Base-by-base conservation (phyloP, 208 protist genomes). In the Vickermania spadyakhi region DNA sequence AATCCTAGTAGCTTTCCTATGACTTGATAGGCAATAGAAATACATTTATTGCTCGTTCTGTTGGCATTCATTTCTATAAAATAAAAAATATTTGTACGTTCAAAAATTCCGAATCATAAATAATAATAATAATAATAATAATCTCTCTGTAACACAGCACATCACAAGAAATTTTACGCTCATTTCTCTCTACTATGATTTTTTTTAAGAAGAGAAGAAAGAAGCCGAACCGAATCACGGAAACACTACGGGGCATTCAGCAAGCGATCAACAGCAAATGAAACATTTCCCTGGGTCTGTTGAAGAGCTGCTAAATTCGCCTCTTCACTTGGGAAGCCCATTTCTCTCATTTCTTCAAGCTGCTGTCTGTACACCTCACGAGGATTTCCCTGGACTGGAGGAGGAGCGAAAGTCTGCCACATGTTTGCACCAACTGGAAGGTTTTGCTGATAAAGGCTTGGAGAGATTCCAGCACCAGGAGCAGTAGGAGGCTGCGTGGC, bases 301-400 rank as follows among this genome's bases (percentile, higher is more conserved):
- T 95, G 88, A 36, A 96, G 73, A 2, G 86, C 87, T 18, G 85
- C 83, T 63, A 96, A 76, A 63, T 96, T 96, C 0, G 91, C 91
- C 3, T 94, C 84, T 52, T 96, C 91, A 54, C 94, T 95, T 11
- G 91, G 86, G 71, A 96, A 96, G 18, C 91, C 91, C 91, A 96
- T 96, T 22, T 93, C 88, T 11, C 80, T 72, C 56, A 96, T 66
- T 58, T 91, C 85, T 58, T 91, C 75, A n/a, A 96, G 79, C 62
- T 96, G 91, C 36, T 86, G 77, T 25, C 83, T 73, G 54, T 93
- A 95, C 7, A 93, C 61, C 28, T 82, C 89, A 21, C 84, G 81
- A 25, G 82, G 79, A 57, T 93, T 76, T 1, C 84, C 83, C 49
- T 84, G 75, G 1, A 75, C 73, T 49, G 55, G 28, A 29, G 26